Conservation (phyloP, 2,329 filamentous ascomycete species). For the Amphichorda felina region DNA sequence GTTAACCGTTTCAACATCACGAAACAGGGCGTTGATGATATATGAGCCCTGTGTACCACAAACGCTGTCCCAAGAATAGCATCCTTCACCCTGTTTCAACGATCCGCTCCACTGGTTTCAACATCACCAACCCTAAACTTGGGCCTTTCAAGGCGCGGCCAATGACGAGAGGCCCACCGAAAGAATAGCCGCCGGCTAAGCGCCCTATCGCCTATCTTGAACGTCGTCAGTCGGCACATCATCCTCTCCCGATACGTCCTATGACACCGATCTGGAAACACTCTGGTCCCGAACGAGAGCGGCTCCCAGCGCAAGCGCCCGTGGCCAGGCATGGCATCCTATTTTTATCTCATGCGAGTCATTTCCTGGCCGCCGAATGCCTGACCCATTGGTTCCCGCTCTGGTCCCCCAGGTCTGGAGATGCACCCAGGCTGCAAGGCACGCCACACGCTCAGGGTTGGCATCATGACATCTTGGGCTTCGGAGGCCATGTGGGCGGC, state of each 20-base stretch:
- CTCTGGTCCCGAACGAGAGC: not conserved
- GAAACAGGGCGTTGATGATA: not conserved
- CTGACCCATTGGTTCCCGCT: too few species aligned
- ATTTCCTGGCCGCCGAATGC: not conserved
- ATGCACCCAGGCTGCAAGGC: not conserved
- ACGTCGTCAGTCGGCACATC: too few species aligned
- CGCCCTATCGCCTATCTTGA: too few species aligned
- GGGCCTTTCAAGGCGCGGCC: too few species aligned
- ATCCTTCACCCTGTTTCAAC: not conserved
- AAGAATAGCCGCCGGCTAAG: too few species aligned
- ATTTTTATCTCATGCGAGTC: slow-evolving; percentile 1
- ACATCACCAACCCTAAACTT: too few species aligned
- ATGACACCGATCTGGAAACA: too few species aligned
- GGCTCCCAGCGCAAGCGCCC: not conserved
- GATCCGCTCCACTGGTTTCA: not conserved
- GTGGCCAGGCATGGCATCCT: not conserved
- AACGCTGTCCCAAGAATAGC: not conserved
- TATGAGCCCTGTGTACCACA: not conserved
- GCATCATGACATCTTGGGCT: not conserved
- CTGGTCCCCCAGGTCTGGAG: not conserved
- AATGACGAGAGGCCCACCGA: too few species aligned
- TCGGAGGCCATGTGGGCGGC: not conserved
- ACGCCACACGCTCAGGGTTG: not conserved
- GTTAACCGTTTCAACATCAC: not conserved
- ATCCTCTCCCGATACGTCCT: too few species aligned